These are phyloP conservation scores for Tylopilus felleus DNA, from an alignment of 768 basidiomycete genomes.

Conservation along the genomic window DNA sequence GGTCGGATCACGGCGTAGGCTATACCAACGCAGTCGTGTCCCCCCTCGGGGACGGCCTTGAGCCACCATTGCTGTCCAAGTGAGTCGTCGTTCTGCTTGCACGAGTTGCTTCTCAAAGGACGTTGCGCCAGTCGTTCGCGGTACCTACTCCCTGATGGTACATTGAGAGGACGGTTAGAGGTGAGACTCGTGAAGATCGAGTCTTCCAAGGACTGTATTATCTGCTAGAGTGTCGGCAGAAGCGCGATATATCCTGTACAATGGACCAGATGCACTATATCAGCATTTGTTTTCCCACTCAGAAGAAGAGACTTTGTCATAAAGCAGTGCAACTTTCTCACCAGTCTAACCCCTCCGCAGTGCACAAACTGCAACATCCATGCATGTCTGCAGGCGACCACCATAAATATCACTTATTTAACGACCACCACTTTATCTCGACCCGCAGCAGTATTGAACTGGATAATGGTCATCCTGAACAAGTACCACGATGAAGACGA, in stretches of 20 bases:
- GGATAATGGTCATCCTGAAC: constrained; percentile 19
- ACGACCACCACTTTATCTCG: neutral
- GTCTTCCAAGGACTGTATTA: constrained; percentile 11
- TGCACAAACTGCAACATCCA: neutral
- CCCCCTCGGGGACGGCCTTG: neutral
- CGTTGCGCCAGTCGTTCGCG: constrained; percentile 5
- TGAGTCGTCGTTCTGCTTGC: neutral
- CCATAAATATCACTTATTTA: neutral
- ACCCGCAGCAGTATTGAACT: neutral
- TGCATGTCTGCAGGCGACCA: neutral
- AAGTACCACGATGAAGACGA: constrained; percentile 18
- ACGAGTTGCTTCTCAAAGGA: neutral
- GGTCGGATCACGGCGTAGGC: constrained; percentile 14
- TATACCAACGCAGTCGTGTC: constrained; percentile 12
- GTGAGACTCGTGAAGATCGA: constrained; percentile 7
- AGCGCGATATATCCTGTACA: too few relatives aligned
- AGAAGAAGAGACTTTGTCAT: neutral
- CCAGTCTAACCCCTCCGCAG: neutral
- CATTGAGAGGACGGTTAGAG: constrained; percentile 18
- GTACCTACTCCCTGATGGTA: constrained; percentile 18
- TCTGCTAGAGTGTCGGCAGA: constrained; percentile 6
- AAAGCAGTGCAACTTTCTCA: constrained; percentile 37
- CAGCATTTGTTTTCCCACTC: too few relatives aligned
- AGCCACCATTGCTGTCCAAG: constrained; percentile 5
- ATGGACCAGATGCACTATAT: too few relatives aligned